These are phyloP conservation scores for Metschnikowia bowlesiae DNA, from an alignment of 805 yeast species.

Conservation along the genomic window DNA sequence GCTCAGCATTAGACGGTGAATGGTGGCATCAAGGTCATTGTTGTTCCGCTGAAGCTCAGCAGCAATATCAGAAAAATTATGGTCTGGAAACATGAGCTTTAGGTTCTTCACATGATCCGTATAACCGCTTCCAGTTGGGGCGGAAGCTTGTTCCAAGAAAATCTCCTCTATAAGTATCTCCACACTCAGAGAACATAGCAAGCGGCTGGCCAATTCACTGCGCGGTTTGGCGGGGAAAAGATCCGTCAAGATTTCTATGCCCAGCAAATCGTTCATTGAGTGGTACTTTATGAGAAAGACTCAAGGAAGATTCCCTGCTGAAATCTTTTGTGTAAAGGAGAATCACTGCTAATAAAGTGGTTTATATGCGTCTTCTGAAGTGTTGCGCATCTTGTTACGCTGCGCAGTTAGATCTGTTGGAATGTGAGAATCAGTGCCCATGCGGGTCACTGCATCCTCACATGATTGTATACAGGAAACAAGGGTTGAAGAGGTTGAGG, in stretches of 20 bases:
- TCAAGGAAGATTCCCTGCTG: neutral
- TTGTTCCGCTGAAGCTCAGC: conserved; percentile 24
- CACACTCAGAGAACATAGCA: conserved; percentile 20
- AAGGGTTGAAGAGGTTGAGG: too few species aligned
- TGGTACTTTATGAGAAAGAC: neutral
- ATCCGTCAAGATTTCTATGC: conserved; percentile 23
- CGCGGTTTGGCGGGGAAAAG: conserved; percentile 25
- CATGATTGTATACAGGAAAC: too few species aligned
- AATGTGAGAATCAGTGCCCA: too few species aligned
- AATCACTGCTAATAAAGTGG: neutral
- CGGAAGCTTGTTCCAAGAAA: conserved; percentile 10
- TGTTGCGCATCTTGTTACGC: neutral
- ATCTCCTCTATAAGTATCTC: conserved; percentile 25
- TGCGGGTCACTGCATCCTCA: too few species aligned
- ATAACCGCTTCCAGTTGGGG: conserved; percentile 1
- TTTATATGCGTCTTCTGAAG: too few species aligned
- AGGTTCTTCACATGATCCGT: conserved; percentile 21
- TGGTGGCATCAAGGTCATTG: conserved; percentile 27
- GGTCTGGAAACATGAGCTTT: conserved; percentile 45
- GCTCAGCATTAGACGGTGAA: conserved; percentile 14
- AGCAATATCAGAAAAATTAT: conserved; percentile 26
- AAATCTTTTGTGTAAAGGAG: neutral
- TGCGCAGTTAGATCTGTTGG: neutral
- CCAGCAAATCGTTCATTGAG: conserved; percentile 7
- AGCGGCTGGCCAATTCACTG: conserved; percentile 24